Evolutionary conservation across 108 stramenopile genomes (phyloP).

Genomic region (Skeletonema marinoi): DNA sequence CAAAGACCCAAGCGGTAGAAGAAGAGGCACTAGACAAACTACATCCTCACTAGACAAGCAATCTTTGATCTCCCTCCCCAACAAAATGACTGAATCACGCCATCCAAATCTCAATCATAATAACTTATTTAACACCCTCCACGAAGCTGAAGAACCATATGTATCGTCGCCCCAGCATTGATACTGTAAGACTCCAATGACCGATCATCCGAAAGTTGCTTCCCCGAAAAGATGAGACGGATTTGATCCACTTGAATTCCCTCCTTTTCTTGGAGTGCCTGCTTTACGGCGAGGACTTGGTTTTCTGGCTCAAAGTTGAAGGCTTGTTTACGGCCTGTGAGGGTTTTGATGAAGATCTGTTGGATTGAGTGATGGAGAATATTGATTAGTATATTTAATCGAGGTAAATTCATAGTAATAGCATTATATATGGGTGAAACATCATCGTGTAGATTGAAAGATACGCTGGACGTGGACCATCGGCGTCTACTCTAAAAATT

Average conservation of each 20-base stretch:
- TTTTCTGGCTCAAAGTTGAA: conserved; percentile 97
- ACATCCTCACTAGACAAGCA: too few species aligned
- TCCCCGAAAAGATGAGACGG: conserved; percentile 97
- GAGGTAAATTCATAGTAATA: neutral
- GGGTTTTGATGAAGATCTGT: conserved; percentile 96
- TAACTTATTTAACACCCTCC: conserved; percentile 64
- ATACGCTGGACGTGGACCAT: neutral
- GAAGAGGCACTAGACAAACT: too few species aligned
- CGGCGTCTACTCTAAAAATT: neutral
- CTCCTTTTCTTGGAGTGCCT: conserved; percentile 98
- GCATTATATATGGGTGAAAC: too few species aligned
- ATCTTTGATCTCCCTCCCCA: too few species aligned
- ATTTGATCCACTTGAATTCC: conserved; percentile 98
- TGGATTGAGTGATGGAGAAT: neutral
- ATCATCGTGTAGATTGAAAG: too few species aligned
- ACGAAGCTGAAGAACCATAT: conserved; percentile 99
- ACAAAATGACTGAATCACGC: too few species aligned
- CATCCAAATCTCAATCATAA: neutral
- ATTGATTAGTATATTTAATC: neutral
- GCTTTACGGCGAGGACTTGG: conserved; percentile 94
- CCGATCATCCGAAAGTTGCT: conserved; percentile 92
- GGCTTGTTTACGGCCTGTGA: conserved; percentile 94
- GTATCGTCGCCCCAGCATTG: conserved; percentile 96
- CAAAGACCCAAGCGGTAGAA: too few species aligned
- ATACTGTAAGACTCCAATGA: conserved; percentile 94